phyloP scores from a whole-genome alignment of 2,329 filamentous ascomycete species.

The Coniochaeta ligniaria region DNA sequence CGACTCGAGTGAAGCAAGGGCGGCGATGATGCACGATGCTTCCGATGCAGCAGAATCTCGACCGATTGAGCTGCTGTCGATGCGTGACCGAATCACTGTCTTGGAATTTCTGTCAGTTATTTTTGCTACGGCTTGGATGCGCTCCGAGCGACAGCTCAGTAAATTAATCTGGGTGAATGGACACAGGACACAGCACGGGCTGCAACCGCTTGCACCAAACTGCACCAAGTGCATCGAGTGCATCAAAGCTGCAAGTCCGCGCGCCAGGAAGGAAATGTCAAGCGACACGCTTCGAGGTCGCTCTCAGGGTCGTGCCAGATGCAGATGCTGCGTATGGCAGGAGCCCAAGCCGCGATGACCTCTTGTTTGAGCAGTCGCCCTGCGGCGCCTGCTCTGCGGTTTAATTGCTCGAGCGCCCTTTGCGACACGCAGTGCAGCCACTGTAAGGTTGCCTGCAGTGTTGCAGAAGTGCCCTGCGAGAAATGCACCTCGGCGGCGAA shows the following conservation, averaged over 20 bases:
- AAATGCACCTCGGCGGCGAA: background rate
- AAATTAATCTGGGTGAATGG: background rate
- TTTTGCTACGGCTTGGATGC: background rate
- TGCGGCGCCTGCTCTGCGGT: too few relatives aligned
- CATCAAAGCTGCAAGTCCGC: background rate
- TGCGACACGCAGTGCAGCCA: background rate
- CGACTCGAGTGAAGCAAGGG: background rate
- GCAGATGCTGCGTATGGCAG: background rate
- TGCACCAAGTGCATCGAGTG: background rate
- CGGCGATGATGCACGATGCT: background rate
- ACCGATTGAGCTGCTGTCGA: background rate
- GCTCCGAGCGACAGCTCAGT: background rate
- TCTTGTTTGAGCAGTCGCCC: constrained; percentile 2
- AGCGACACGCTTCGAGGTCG: background rate
- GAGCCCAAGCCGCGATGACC: background rate
- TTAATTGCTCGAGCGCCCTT: too few relatives aligned
- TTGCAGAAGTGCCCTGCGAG: background rate
- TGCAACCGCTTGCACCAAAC: background rate
- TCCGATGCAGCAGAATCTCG: background rate
- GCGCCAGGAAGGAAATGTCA: background rate
- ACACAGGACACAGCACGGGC: background rate
- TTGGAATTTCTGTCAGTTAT: background rate
- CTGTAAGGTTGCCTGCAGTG: background rate
- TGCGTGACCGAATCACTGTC: background rate
- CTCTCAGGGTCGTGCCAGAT: background rate